Conservation (phyloP, 2,329 filamentous ascomycete genomes). For the Sporothrix protearum region DNA sequence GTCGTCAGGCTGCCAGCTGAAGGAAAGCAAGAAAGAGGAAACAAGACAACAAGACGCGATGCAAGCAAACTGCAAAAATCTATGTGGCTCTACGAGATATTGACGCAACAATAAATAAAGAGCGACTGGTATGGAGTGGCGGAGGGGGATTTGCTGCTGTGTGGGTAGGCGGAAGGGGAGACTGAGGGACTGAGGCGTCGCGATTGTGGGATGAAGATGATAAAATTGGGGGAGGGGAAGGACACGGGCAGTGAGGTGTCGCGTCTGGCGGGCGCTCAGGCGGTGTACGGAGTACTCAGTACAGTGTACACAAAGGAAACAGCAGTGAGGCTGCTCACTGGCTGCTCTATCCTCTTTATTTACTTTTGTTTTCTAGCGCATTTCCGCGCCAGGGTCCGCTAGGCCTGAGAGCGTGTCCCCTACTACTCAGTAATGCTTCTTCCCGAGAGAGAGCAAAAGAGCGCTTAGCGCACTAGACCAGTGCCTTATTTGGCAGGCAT, state of each 20-base stretch:
- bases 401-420: not conserved
- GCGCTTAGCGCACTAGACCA: conserved; percentile 11
- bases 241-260: too few relatives aligned
- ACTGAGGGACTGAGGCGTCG: not conserved
- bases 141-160: conserved; percentile 6
- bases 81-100: not conserved
- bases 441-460: not conserved
- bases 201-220: conserved; percentile 21
- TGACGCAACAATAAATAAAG: conserved; percentile 23
- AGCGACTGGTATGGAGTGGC: conserved; percentile 22
- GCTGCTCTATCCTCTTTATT: conserved; percentile 3
- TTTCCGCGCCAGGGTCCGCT: not conserved
- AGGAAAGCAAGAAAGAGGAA: not conserved
- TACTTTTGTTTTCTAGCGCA: conserved; percentile 9
- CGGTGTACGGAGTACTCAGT: not conserved
- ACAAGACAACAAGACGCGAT: not conserved
- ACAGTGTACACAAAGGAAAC: not conserved
- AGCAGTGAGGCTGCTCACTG: not conserved
- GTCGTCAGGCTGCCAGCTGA: not conserved
- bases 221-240: conserved; percentile 16
- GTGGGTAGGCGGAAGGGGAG: conserved; percentile 11
- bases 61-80: not conserved
- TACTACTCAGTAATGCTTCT: not conserved
- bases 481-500: not conserved
- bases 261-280: not conserved